Percentiles rank a stretch among this genome's conserved stretches.
phyloP scores from a whole-genome alignment of 441 rosid genomes.

The Macaranga tanarius region DNA sequence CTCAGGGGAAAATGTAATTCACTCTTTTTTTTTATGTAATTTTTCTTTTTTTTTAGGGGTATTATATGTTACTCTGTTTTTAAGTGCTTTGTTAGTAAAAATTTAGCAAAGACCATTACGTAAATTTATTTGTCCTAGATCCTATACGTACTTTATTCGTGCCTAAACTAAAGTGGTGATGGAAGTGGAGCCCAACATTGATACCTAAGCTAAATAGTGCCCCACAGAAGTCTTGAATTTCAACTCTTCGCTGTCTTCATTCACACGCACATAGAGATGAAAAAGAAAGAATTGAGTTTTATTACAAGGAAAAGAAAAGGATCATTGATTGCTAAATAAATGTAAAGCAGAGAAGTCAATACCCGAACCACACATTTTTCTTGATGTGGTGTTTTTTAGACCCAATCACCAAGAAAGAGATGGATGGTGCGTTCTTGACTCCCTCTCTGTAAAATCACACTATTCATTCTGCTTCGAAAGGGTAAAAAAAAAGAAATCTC shows the following conservation, averaged over 20 bases:
- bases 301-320: conserved; percentile 1
- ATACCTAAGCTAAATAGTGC: conserved; percentile 13
- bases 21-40: too few species aligned
- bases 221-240: conserved; percentile 20
- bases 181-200: conserved; percentile 26
- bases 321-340: conserved; percentile 24
- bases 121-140: too few species aligned
- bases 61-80: too few species aligned
- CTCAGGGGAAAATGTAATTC: too few species aligned
- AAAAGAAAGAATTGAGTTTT: background rate
- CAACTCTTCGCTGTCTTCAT: conserved; percentile 13
- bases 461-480: conserved; percentile 16
- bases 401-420: conserved; percentile 25
- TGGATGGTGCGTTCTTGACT: conserved; percentile 99
- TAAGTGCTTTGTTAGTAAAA: too few species aligned
- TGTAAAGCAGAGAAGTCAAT: conserved; percentile 73
- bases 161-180: too few species aligned
- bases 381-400: conserved; percentile 10
- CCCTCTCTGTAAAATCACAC: conserved; percentile 42
- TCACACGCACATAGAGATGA: background rate
- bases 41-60: too few species aligned
- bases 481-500: background rate
- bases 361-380: conserved; percentile 87
- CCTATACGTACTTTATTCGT: too few species aligned
- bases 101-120: too few species aligned